Percentiles rank a stretch among this genome's conserved stretches.
phyloP scores from a whole-genome alignment of 2,329 filamentous ascomycete genomes.

The Trichoderma sp. region DNA sequence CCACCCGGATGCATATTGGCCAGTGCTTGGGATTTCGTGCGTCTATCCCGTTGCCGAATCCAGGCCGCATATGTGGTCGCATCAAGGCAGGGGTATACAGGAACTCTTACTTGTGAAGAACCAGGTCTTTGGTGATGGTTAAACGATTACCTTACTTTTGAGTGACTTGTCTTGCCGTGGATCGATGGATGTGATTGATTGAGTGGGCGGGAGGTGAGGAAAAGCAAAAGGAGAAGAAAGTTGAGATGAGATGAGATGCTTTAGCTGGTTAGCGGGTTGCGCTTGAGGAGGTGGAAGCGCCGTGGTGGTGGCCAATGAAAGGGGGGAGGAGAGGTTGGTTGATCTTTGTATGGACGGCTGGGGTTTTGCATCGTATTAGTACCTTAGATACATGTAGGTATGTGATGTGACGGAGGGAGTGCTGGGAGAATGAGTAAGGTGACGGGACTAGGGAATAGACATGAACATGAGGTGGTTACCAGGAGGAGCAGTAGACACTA shows the following conservation, averaged over 20 bases:
- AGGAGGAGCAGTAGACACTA: no score
- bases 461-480: no score
- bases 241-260: not conserved
- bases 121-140: not conserved
- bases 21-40: conserved; percentile 14
- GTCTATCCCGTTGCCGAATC: conserved; percentile 15
- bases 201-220: no score
- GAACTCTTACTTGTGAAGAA: no score
- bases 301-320: conserved; percentile 27
- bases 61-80: conserved; percentile 28
- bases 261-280: not conserved
- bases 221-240: no score
- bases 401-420: not conserved
- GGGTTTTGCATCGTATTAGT: not conserved
- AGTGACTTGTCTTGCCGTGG: not conserved
- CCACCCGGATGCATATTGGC: not conserved
- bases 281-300: conserved; percentile 24
- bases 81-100: conserved; percentile 2
- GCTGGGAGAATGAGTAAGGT: no score
- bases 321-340: conserved; percentile 21
- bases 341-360: not conserved
- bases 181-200: no score
- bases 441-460: no score
- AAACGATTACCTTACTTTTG: not conserved
- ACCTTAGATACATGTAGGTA: not conserved